These are phyloP conservation scores for Neurospora hispaniola DNA, from an alignment of 495 filamentous ascomycete species.

Conservation along the genomic window DNA sequence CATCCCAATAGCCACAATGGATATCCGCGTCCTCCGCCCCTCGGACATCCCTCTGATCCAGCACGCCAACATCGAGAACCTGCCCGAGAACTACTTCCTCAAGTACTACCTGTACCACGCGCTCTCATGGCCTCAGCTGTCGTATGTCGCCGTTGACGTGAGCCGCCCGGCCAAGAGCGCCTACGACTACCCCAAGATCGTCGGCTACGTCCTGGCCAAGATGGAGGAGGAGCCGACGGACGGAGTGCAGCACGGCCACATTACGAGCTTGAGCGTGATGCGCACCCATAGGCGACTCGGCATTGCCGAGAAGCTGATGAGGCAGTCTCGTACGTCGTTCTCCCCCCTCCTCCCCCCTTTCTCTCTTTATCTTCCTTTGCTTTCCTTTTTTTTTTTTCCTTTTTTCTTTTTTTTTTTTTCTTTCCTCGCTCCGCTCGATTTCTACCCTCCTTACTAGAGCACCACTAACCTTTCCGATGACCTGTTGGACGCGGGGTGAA, in stretches of 20 bases:
- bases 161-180: slow-evolving; percentile 62
- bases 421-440: not conserved
- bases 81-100: slow-evolving; percentile 98
- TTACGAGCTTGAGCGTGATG: slow-evolving; percentile 93
- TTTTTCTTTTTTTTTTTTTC: not conserved
- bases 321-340: slow-evolving; percentile 71
- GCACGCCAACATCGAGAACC: slow-evolving; percentile 95
- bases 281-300: slow-evolving; percentile 83
- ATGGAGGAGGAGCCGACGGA: slow-evolving; percentile 98
- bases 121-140: slow-evolving; percentile 92
- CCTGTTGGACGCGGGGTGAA: no score
- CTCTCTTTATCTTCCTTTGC: not conserved
- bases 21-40: slow-evolving; percentile 63
- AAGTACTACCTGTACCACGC: slow-evolving; percentile 99
- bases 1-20: slow-evolving; percentile 39
- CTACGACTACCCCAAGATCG: slow-evolving; percentile 92
- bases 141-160: slow-evolving; percentile 88
- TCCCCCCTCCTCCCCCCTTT: not conserved
- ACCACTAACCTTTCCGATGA: no score
- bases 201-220: slow-evolving; percentile 98
- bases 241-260: slow-evolving; percentile 88
- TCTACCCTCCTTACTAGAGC: not conserved
- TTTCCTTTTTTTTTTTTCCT: not conserved
- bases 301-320: slow-evolving; percentile 93
- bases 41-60: slow-evolving; percentile 90